phyloP scores from a whole-genome alignment of 2,329 filamentous ascomycete species.

The Alternaria gaisen region DNA sequence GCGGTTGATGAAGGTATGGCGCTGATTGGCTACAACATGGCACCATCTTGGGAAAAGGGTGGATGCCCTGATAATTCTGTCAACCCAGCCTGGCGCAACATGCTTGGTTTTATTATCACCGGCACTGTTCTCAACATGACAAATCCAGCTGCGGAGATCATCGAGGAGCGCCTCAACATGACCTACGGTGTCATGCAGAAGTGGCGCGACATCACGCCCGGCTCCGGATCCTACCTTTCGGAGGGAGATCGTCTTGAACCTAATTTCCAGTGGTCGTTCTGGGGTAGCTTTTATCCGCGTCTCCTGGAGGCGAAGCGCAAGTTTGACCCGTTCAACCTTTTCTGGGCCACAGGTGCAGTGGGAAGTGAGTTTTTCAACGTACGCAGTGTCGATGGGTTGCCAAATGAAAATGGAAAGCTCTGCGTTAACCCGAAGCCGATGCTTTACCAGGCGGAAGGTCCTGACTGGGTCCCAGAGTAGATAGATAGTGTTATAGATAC shows the following conservation, averaged over 20 bases:
- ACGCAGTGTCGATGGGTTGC: neutral
- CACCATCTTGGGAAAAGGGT: conserved; percentile 3
- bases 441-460: conserved; percentile 3
- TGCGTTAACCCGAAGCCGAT: neutral
- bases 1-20: neutral
- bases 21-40: conserved; percentile 5
- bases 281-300: conserved; percentile 2
- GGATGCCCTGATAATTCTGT: conserved; percentile 8
- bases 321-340: neutral
- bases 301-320: conserved; percentile 2
- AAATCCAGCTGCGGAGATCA: neutral
- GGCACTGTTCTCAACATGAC: neutral
- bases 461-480: neutral
- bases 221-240: conserved; percentile 2
- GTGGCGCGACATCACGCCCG: neutral
- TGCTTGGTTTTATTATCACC: conserved; percentile 4
- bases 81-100: conserved; percentile 6
- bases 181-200: conserved; percentile 3
- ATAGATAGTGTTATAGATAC: neutral
- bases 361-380: conserved; percentile 2
- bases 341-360: conserved; percentile 4
- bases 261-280: neutral
- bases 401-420: neutral
- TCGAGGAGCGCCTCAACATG: conserved; percentile 1
- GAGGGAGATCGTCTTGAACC: conserved; percentile 3